A percentile compares a stretch with the other conserved stretches of the same genome.
Evolutionary conservation across 495 filamentous ascomycete species (phyloP).

Genomic region (Aspergillus bridgeri): DNA sequence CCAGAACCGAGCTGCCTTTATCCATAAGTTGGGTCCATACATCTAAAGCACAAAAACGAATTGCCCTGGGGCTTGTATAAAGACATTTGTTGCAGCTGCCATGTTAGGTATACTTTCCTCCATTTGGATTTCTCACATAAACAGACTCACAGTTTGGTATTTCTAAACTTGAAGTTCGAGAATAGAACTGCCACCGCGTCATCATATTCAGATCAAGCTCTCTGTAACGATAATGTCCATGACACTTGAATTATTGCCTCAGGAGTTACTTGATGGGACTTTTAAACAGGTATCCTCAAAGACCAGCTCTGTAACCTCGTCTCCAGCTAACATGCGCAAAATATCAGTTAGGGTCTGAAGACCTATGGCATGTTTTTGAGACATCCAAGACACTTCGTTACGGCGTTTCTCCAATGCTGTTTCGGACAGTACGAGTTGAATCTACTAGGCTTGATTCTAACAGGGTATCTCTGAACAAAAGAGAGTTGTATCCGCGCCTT

Average conservation of each 20-base stretch:
- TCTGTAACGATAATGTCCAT: slow-evolving; percentile 2
- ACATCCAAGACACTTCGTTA: slow-evolving; percentile 1
- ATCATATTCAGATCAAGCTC: background rate
- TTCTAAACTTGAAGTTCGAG: slow-evolving; percentile 5
- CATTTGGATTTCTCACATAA: slow-evolving; percentile 3
- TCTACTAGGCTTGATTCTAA: background rate
- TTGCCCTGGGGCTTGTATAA: slow-evolving; percentile 1
- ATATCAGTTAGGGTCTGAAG: background rate
- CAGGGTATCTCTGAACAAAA: background rate
- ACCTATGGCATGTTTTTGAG: slow-evolving; percentile 3
- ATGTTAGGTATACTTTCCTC: background rate
- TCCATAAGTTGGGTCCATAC: background rate
- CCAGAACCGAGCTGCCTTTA: background rate
- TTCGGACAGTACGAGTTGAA: background rate
- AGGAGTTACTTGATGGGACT: slow-evolving; percentile 3
- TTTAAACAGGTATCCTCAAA: slow-evolving; percentile 5
- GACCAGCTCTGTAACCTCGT: slow-evolving; percentile 3
- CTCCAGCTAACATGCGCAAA: slow-evolving; percentile 2
- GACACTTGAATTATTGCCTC: slow-evolving; percentile 6
- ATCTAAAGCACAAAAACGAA: background rate
- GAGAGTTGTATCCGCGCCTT: background rate
- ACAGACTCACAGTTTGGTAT: slow-evolving; percentile 2
- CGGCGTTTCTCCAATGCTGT: background rate
- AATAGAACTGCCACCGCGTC: slow-evolving; percentile 2
- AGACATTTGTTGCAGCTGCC: background rate